Base-by-base conservation (phyloP, 2,329 filamentous ascomycete genomes). In the Fusarium nanum region DNA sequence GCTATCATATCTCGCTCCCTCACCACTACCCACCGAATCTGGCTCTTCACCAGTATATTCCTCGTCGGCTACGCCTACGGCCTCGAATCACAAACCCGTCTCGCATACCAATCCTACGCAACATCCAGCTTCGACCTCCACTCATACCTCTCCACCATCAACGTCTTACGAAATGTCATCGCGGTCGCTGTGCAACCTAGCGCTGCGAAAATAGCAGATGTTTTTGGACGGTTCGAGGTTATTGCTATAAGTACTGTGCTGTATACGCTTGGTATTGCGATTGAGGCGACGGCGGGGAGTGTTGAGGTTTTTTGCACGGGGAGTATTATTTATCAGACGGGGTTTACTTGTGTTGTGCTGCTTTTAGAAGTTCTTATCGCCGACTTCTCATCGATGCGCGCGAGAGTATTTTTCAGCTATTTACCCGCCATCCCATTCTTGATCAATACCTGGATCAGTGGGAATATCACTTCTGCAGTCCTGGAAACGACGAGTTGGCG, bases 371-470 rank as follows among this genome's bases (percentile, higher is more conserved):
- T 91, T 28, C 82, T 91, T 23, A 81, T 91, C 16, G 88, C 85
- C 22, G 88, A 91, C 70, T 82, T 87, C 16, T 88, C 88, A 0
- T 89, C 88, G 0, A 84, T 88, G 65, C 82, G 87, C 8, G 85
- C 86, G 6, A 86, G 88, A 62, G 80, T 90, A 4, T 82, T 90
- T 61, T 89, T 89, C 80, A 88, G 86, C 22, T 90, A 88, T 56
- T 80, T 91, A n/a, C 88, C 88, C 0, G 85, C 86, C 0, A 75
- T 84, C 5, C 88, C 88, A 0, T 89, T 88, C 71, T 74, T 90
- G 46, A 81, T 88, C 76, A 91, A 90, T 72, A 88, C 88, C 0
- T 91, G 88, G 88, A 83, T 90, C 16, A 87, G 86, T 64, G 89
- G 88, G 22, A 84, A 87, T 65, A 78, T 91, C 52, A 84, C 86